These are phyloP conservation scores for Hirsutella rhossiliensis DNA, from an alignment of 2,329 filamentous ascomycete genomes.

Conservation along the genomic window DNA sequence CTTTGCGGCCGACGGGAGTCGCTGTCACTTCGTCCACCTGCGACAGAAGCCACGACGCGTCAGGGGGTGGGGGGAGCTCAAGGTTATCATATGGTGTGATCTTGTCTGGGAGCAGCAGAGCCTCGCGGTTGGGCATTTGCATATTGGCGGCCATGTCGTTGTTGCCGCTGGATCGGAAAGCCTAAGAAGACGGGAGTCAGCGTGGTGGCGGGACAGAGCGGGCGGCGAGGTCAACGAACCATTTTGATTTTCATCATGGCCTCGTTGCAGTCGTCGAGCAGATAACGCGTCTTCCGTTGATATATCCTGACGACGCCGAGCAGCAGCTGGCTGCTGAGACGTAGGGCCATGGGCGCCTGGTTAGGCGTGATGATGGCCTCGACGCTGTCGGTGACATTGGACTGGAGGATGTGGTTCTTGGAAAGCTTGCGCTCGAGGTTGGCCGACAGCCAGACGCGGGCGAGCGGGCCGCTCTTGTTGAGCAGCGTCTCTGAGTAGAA, in stretches of 20 bases:
- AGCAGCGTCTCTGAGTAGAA: conserved; percentile 96
- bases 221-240: conserved; percentile 38
- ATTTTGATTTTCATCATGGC: conserved; percentile 97
- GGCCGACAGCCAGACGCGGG: conserved; percentile 94
- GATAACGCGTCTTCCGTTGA: conserved; percentile 89
- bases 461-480: conserved; percentile 92
- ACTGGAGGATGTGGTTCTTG: conserved; percentile 90
- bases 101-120: conserved; percentile 79
- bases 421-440: conserved; percentile 98
- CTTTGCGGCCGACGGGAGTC: conserved; percentile 41
- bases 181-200: conserved; percentile 40
- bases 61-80: conserved; percentile 69
- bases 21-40: conserved; percentile 54
- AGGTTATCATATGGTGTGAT: conserved; percentile 84
- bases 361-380: conserved; percentile 87
- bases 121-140: conserved; percentile 70
- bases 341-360: conserved; percentile 88
- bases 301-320: conserved; percentile 96
- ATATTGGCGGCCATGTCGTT: conserved; percentile 85
- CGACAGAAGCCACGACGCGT: conserved; percentile 73
- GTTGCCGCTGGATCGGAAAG: conserved; percentile 87
- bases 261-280: conserved; percentile 95
- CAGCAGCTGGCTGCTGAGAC: conserved; percentile 84
- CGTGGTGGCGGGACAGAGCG: background rate
- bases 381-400: conserved; percentile 89